Evolutionary conservation across 2,329 filamentous ascomycete genomes (phyloP).

Genomic region (Epichloe hybrida): DNA sequence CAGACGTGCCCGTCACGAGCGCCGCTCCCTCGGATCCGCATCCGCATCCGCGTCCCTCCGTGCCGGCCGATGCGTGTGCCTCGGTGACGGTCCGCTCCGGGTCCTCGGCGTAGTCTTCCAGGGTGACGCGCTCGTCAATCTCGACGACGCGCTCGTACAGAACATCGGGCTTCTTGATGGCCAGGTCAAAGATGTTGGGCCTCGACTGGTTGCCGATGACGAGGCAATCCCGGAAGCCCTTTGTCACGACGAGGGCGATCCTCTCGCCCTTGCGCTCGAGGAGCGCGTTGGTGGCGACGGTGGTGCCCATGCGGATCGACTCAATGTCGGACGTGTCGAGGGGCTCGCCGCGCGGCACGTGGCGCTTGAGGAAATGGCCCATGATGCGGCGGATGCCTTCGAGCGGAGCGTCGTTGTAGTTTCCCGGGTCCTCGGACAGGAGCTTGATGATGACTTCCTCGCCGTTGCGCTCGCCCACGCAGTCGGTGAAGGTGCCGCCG

Average conservation of each 20-base stretch:
- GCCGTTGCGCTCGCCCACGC: conserved; percentile 50
- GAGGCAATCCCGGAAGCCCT: conserved; percentile 59
- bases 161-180: conserved; percentile 53
- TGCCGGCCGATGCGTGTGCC: conserved; percentile 35
- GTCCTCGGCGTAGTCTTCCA: conserved; percentile 63
- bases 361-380: conserved; percentile 18
- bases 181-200: conserved; percentile 60
- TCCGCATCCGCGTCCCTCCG: conserved; percentile 9
- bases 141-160: conserved; percentile 59
- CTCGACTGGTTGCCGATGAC: conserved; percentile 62
- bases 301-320: conserved; percentile 67
- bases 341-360: conserved; percentile 19
- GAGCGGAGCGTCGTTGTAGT: conserved; percentile 60
- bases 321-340: conserved; percentile 30
- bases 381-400: conserved; percentile 50
- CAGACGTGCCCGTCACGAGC: conserved; percentile 52
- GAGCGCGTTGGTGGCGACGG: conserved; percentile 65
- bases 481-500: conserved; percentile 51
- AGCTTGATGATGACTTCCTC: conserved; percentile 60
- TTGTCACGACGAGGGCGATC: conserved; percentile 57
- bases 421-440: conserved; percentile 56
- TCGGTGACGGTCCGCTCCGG: conserved; percentile 32
- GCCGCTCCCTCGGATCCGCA: conserved; percentile 33
- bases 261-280: conserved; percentile 60
- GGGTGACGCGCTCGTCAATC: conserved; percentile 60